These are phyloP conservation scores for Cubamyces sp. DNA, from an alignment of 768 basidiomycete genomes.

Conservation along the genomic window DNA sequence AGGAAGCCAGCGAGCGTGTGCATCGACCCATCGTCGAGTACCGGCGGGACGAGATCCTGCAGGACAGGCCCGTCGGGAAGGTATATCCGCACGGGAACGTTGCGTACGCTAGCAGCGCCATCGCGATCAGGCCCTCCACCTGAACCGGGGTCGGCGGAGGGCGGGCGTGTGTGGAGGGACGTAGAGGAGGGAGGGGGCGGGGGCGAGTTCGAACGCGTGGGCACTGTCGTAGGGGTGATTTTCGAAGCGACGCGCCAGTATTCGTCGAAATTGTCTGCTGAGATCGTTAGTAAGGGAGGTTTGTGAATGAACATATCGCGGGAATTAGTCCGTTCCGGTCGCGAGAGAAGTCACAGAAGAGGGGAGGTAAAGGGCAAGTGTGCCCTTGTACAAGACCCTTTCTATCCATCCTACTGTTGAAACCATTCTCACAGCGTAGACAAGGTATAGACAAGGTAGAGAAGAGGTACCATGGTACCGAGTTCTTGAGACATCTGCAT, in stretches of 20 bases:
- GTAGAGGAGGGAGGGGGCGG: conserved; percentile 51
- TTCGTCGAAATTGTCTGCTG: conserved; percentile 90
- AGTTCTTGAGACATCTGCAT: too few species aligned
- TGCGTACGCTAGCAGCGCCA: conserved; percentile 84
- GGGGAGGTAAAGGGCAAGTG: too few species aligned
- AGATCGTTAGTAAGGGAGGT: not conserved
- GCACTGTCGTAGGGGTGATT: conserved; percentile 80
- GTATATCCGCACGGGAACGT: conserved; percentile 88
- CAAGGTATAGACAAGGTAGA: too few species aligned
- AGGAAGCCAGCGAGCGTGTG: conserved; percentile 74
- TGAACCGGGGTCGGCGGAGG: conserved; percentile 62
- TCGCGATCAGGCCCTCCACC: conserved; percentile 61
- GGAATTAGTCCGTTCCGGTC: too few species aligned
- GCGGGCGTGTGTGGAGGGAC: conserved; percentile 67
- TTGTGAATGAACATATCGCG: too few species aligned
- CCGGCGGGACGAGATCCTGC: conserved; percentile 86
- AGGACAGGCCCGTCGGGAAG: conserved; percentile 89
- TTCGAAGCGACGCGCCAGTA: conserved; percentile 95
- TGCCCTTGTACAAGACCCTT: too few species aligned
- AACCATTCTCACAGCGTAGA: too few species aligned
- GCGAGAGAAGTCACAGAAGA: too few species aligned
- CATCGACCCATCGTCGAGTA: conserved; percentile 72
- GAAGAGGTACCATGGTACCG: too few species aligned
- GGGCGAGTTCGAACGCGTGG: conserved; percentile 61
- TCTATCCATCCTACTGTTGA: too few species aligned